Base-by-base conservation (phyloP, 371 early-diverging fungal species). In the Funneliformis caledonium region DNA sequence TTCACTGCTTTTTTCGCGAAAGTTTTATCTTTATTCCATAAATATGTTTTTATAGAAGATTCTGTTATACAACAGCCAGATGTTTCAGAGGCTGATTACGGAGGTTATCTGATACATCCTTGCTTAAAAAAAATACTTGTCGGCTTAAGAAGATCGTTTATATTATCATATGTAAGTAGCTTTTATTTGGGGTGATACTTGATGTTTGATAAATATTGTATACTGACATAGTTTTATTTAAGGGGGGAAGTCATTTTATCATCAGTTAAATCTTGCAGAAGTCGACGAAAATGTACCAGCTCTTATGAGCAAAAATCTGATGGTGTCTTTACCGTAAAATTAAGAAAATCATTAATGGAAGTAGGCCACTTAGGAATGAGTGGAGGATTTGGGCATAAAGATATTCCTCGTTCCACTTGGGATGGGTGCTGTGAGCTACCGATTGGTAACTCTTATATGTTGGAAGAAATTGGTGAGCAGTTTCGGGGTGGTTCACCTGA, bases 271-370 rank as follows among this genome's bases (percentile, higher is more conserved):
- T 61, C 76, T 62, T 76, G 76, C 65, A 31, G 76, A 61, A 62
- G n/a, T 4, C 42, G 76, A 62, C 62, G 76, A 61, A 76, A 76
- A 16, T 76, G 16, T 62, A 26, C 62, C 64, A 76, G 1, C n/a
- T 76, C 47, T 62, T 76, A 62, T 76, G 62, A 76, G 22, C 76
- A 76, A n/a, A 76, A 76, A 76, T 37, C 76, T 62, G 76, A 76
- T 62, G 76, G 76, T 2, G 37, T 76, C 2, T 76, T 62, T 45
- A 19, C n/a, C 12, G 43, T 76, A 43, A 61, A 62, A 64, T 76
- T 76, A 64, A 76, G 42, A 62, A 76, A 76, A 43, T 7, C 4
- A 9, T 64, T 43, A 45, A 76, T 76, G 1, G 76, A 76, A 64
- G 43, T 76, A 22, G 76, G 76, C 61, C 76, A 76, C 22, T 76